Evolutionary conservation across 164 flowering plant species (phyloP), one percentile per base, ranked within the genome.

Genomic region (Cinnamomum micranthum): DNA sequence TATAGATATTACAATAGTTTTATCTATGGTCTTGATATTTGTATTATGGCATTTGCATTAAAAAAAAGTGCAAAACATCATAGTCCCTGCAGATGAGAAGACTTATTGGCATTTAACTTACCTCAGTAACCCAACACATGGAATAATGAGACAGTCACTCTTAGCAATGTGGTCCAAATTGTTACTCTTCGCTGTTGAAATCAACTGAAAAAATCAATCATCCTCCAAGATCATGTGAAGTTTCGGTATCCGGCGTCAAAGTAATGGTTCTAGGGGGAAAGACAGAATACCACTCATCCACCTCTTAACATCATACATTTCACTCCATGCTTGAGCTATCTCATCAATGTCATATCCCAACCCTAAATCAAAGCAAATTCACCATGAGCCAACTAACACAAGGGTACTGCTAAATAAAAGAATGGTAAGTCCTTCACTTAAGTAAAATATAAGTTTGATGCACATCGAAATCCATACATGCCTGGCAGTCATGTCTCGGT

Each of bases 251-350:
- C 88, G 86, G 17, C 96, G 80, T 31, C 92, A 82, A 70, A 94
- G 81, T 67, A 94, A 77, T 68, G 96, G 91, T 78, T 94, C 97
- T 59, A 94, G 68, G 20, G 95, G 81, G 81, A 88, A 91, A 69
- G 98, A 89, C 11, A 88, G 86, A 75, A 91, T 73, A 10, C 89
- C 83, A 71, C 79, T 83, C 75, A 82, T 83, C 92, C 91, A 90
- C 80, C 81, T 89, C 77, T 86, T 90, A 66, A 95, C 95, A 77
- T 90, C 95, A 75, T 87, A 83, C 92, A 94, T 92, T 82, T 90
- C 98, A 74, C 88, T 92, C 98, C 98, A 92, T 65, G 95, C 97
- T 79, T 90, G 95, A 63, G 89, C 86, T 72, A 92, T 87, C 82
- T 92, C 97, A 74, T 94, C 93, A 71, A 91, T 89, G 71, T 86